These are phyloP conservation scores for Kernera saxatilis DNA, from an alignment of 345 rosid species.

Conservation along the genomic window DNA sequence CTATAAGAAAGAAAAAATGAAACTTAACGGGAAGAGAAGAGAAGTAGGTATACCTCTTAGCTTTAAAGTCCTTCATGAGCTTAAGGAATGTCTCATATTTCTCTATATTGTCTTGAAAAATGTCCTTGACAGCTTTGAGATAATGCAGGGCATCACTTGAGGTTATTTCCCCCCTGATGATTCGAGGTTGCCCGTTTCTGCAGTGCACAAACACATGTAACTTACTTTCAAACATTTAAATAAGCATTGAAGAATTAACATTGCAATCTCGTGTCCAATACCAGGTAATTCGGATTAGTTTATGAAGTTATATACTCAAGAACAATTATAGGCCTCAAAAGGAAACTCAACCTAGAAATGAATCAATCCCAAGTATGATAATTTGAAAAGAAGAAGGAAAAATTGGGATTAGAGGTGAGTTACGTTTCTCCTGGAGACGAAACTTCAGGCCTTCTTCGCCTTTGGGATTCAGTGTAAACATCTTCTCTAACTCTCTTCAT, in stretches of 20 bases:
- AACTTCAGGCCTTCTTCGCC: slow-evolving; percentile 44
- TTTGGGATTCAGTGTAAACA: slow-evolving; percentile 41
- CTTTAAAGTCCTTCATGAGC: slow-evolving; percentile 93
- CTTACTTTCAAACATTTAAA: background rate
- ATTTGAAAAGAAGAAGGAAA: background rate
- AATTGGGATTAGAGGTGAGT: slow-evolving; percentile 22
- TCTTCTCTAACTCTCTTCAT: slow-evolving; percentile 90
- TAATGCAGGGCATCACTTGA: slow-evolving; percentile 77
- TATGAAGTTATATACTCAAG: background rate
- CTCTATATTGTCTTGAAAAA: slow-evolving; percentile 68
- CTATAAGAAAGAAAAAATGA: background rate
- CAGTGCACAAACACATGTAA: slow-evolving; percentile 23
- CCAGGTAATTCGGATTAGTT: background rate
- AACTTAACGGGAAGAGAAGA: slow-evolving; percentile 10
- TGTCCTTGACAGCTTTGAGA: slow-evolving; percentile 81
- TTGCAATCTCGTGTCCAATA: background rate
- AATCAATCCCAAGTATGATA: background rate
- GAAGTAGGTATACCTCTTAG: slow-evolving; percentile 53
- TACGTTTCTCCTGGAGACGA: slow-evolving; percentile 77
- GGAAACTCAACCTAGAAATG: background rate
- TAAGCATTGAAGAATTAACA: background rate
- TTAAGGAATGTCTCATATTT: slow-evolving; percentile 81
- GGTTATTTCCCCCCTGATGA: slow-evolving; percentile 48
- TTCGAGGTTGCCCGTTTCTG: slow-evolving; percentile 66
- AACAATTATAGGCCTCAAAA: background rate